phyloP scores from a whole-genome alignment of 2,329 filamentous ascomycete species.

The Nectriaceae sp. region DNA sequence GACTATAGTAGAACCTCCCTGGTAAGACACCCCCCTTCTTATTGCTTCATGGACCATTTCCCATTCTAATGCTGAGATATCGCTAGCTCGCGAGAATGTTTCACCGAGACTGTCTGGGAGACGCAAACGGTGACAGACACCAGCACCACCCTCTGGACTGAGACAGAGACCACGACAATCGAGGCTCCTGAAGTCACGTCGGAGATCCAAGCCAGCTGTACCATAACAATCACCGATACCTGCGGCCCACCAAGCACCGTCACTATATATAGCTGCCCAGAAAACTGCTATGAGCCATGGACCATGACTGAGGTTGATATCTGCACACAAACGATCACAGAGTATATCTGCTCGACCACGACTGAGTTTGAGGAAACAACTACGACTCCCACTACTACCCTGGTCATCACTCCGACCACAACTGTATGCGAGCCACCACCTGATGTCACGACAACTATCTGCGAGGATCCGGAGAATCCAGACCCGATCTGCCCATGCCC shows the following conservation, averaged over 20 bases:
- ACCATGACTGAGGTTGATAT: conserved; percentile 2
- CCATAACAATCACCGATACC: not conserved
- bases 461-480: not conserved
- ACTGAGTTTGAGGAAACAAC: not conserved
- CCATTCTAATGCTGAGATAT: not conserved
- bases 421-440: not conserved
- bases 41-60: no score
- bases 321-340: not conserved
- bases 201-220: not conserved
- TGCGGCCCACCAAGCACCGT: conserved; percentile 1
- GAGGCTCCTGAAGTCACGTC: conserved; percentile 1
- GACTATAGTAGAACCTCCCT: no score
- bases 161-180: not conserved
- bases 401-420: not conserved
- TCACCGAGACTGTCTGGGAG: conserved; percentile 1
- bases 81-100: not conserved
- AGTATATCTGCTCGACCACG: not conserved
- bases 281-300: conserved; percentile 1
- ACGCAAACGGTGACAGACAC: not conserved
- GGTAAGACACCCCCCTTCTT: conserved; percentile 1
- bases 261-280: conserved; percentile 4
- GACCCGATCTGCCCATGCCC: not conserved
- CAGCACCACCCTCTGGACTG: conserved; percentile 3
- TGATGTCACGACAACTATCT: not conserved
- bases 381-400: not conserved